These are phyloP conservation scores for Fusarium citri DNA, from an alignment of 2,329 filamentous ascomycete species.

Conservation along the genomic window DNA sequence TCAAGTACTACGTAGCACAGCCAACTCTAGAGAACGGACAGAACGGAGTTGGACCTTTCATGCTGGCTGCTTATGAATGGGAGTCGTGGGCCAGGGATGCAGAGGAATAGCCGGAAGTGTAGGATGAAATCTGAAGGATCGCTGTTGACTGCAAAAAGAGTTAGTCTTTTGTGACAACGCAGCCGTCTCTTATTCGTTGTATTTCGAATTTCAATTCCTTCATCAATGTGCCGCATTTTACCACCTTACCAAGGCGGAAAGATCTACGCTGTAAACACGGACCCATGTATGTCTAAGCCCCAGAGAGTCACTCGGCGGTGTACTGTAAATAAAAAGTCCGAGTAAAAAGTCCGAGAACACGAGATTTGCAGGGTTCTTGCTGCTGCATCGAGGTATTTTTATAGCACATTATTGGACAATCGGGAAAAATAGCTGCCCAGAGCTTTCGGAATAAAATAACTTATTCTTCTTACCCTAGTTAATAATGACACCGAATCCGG, in stretches of 20 bases:
- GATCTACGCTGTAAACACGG: background rate
- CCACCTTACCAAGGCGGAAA: background rate
- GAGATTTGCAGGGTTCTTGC: background rate
- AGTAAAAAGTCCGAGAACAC: background rate
- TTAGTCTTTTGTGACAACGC: background rate
- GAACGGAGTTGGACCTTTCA: constrained; percentile 35
- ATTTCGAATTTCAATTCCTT: background rate
- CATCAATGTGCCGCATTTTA: background rate
- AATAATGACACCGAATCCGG: rapidly evolving
- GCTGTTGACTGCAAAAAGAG: background rate
- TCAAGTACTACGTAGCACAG: constrained; percentile 30
- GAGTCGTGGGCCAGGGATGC: constrained; percentile 29
- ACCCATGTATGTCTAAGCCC: background rate
- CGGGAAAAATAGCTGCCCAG: too few species aligned
- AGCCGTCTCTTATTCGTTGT: background rate
- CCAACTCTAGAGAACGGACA: constrained; percentile 25
- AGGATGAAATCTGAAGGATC: background rate
- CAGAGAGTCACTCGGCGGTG: background rate
- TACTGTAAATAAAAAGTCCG: background rate
- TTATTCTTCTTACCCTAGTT: too few species aligned
- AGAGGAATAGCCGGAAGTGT: rapidly evolving
- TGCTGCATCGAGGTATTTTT: background rate
- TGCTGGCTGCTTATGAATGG: constrained; percentile 40
- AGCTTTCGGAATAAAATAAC: too few species aligned
- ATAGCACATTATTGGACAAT: too few species aligned